These are phyloP conservation scores for Mayamaea pseudoterrestris DNA, from an alignment of 108 stramenopile genomes.

Conservation along the genomic window DNA sequence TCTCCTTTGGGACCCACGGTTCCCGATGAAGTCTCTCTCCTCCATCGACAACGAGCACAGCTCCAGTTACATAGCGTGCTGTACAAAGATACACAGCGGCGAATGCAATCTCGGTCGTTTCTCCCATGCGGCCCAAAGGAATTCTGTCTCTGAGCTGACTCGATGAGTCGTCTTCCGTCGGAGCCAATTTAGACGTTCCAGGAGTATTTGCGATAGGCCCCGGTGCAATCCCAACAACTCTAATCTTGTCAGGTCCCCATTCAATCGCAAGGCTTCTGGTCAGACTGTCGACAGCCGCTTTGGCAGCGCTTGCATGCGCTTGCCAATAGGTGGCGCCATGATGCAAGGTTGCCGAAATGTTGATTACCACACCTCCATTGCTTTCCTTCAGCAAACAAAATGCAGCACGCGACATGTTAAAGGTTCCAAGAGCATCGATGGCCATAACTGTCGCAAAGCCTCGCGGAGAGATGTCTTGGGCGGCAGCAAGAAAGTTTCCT, in stretches of 20 bases:
- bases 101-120: slow-evolving; percentile 65
- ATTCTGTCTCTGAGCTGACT: slow-evolving; percentile 44
- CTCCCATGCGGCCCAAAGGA: slow-evolving; percentile 67
- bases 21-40: slow-evolving; percentile 68
- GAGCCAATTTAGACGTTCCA: slow-evolving; percentile 86
- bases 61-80: slow-evolving; percentile 59
- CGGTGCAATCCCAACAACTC: slow-evolving; percentile 90
- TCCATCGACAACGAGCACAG: slow-evolving; percentile 73
- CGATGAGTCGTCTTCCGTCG: slow-evolving; percentile 30
- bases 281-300: slow-evolving; percentile 83
- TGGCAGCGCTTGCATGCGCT: slow-evolving; percentile 87
- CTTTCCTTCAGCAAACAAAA: slow-evolving; percentile 41
- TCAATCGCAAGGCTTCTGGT: slow-evolving; percentile 86
- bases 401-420: slow-evolving; percentile 82
- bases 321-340: slow-evolving; percentile 47
- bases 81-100: slow-evolving; percentile 70
- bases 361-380: slow-evolving; percentile 47
- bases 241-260: slow-evolving; percentile 79
- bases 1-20: slow-evolving; percentile 64
- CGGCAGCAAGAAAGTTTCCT: slow-evolving; percentile 86
- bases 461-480: slow-evolving; percentile 70
- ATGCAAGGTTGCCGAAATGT: slow-evolving; percentile 71
- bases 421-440: slow-evolving; percentile 85
- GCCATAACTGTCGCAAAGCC: slow-evolving; percentile 90
- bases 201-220: slow-evolving; percentile 89